phyloP scores from a whole-genome alignment of 768 basidiomycete genomes.

The Auricularia auricula-judae region DNA sequence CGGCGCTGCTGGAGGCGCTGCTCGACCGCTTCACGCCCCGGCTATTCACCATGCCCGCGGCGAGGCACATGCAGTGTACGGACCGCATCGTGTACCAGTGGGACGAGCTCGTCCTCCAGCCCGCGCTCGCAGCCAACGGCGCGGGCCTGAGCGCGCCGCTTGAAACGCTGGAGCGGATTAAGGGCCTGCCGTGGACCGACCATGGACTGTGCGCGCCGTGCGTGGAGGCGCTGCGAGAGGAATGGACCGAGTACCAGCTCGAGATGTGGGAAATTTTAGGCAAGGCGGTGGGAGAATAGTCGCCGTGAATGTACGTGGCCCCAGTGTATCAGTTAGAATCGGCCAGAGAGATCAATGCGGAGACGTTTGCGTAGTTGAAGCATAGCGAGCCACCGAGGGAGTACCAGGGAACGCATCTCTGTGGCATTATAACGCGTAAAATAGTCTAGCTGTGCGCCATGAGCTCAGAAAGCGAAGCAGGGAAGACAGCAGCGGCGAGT shows the following conservation, averaged over 20 bases:
- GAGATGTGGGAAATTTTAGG: not conserved
- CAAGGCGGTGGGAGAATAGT: not conserved
- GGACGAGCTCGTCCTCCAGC: conserved; percentile 60
- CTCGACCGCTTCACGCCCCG: conserved; percentile 62
- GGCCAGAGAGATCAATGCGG: too few relatives aligned
- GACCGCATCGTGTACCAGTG: conserved; percentile 60
- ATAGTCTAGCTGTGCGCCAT: too few relatives aligned
- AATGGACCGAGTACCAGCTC: not conserved
- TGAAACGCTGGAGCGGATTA: conserved; percentile 55
- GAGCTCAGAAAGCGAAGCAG: too few relatives aligned
- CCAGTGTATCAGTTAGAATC: too few relatives aligned
- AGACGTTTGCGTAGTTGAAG: too few relatives aligned
- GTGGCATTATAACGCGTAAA: too few relatives aligned
- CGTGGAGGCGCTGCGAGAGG: not conserved
- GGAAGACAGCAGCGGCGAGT: too few relatives aligned
- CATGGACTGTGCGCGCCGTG: not conserved
- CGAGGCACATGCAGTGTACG: conserved; percentile 66
- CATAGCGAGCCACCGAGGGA: too few relatives aligned
- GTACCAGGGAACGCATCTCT: too few relatives aligned
- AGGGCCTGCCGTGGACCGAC: conserved; percentile 11
- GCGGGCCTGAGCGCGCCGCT: conserved; percentile 49
- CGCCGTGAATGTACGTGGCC: too few relatives aligned
- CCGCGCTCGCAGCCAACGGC: conserved; percentile 49
- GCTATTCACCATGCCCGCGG: conserved; percentile 58
- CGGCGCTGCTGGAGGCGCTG: conserved; percentile 37